A percentile compares a stretch with the other conserved stretches of the same genome.
phyloP scores from a whole-genome alignment of 805 yeast genomes.

The Debaryomyces maramus region DNA sequence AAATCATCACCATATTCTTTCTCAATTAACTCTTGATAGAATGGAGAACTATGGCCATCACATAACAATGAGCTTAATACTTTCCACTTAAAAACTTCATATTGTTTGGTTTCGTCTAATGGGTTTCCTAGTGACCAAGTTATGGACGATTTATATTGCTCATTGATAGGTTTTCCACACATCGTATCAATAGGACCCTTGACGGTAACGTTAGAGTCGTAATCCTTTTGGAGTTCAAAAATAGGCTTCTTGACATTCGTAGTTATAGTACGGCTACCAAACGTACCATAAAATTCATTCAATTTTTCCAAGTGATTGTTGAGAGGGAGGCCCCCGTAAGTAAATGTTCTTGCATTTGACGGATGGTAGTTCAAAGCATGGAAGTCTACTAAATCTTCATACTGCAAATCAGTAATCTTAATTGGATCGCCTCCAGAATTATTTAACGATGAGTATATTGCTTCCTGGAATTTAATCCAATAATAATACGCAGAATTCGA shows the following conservation, averaged over 20 bases:
- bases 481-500: constrained; percentile 83
- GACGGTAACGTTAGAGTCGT: constrained; percentile 19
- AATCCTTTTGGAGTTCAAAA: constrained; percentile 30
- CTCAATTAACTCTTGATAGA: constrained; percentile 85
- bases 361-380: constrained; percentile 84
- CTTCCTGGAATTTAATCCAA: constrained; percentile 80
- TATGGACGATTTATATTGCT: constrained; percentile 76
- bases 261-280: constrained; percentile 48
- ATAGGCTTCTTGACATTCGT: constrained; percentile 48
- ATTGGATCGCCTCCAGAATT: constrained; percentile 95
- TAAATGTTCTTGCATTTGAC: constrained; percentile 79
- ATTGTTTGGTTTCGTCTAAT: constrained; percentile 47
- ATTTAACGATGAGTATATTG: constrained; percentile 79
- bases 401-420: constrained; percentile 68
- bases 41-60: constrained; percentile 91
- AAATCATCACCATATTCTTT: constrained; percentile 82
- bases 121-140: constrained; percentile 89
- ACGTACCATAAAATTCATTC: constrained; percentile 47
- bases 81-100: constrained; percentile 71
- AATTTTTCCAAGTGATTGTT: constrained; percentile 58
- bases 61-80: constrained; percentile 68
- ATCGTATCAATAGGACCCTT: constrained; percentile 75
- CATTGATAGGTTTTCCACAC: constrained; percentile 56
- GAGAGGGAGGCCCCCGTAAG: constrained; percentile 81
- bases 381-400: constrained; percentile 76